Conservation (phyloP, 179 eudicot species). For the Silene vulgaris region DNA sequence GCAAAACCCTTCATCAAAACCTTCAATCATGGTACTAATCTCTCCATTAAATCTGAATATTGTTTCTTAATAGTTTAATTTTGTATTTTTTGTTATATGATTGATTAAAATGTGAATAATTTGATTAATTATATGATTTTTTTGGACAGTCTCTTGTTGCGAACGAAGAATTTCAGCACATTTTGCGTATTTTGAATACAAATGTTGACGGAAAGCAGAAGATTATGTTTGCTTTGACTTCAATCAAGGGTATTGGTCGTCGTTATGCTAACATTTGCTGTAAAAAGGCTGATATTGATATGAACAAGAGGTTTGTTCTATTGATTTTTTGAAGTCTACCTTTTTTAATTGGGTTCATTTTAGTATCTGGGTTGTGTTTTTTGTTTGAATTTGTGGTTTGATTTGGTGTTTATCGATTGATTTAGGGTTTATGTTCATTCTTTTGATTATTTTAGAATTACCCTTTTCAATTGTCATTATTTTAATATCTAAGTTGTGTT, state of each 20-base stretch:
- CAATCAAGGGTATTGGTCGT: conserved; percentile 90
- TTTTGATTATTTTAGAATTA: too few relatives aligned
- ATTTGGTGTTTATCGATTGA: background rate
- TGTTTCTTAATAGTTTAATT: background rate
- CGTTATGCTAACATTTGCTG: conserved; percentile 84
- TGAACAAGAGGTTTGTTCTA: conserved; percentile 62
- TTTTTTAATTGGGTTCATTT: background rate
- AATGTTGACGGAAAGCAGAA: conserved; percentile 91
- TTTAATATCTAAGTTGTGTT: too few relatives aligned
- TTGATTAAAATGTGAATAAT: background rate
- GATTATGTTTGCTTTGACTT: conserved; percentile 87
- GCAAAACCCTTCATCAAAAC: background rate
- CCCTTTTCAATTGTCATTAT: too few relatives aligned
- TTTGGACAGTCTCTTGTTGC: conserved; percentile 53
- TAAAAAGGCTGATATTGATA: conserved; percentile 81
- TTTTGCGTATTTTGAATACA: conserved; percentile 70
- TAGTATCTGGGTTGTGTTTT: conserved; percentile 7
- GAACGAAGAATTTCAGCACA: conserved; percentile 61
- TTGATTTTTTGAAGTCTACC: background rate
- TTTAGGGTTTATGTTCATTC: background rate
- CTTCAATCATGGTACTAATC: background rate
- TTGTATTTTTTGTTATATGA: background rate
- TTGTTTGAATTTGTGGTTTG: background rate
- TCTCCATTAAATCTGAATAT: background rate
- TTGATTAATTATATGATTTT: background rate